These are phyloP conservation scores for Wolfiporia cocos DNA, from an alignment of 1,284 basidiomycete species.

Conservation along the genomic window DNA sequence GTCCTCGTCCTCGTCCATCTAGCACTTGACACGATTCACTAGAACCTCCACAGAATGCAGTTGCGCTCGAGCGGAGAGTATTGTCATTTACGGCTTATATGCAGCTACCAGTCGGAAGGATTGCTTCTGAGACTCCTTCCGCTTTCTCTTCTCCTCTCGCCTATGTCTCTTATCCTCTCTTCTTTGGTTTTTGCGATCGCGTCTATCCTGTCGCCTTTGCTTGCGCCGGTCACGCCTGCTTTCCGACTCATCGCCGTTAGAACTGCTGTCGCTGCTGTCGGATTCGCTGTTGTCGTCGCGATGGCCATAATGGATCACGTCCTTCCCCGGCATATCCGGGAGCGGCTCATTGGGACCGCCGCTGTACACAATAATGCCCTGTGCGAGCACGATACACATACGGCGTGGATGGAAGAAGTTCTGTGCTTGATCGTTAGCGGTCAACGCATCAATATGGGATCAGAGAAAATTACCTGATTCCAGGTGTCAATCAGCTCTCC, in stretches of 20 bases:
- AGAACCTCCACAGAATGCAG: too few species aligned
- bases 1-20: too few species aligned
- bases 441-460: not conserved
- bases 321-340: constrained; percentile 1
- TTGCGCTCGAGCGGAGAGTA: too few species aligned
- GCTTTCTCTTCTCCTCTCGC: too few species aligned
- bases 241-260: not conserved
- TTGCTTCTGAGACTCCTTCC: too few species aligned
- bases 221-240: too few species aligned
- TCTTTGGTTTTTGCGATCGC: too few species aligned
- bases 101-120: too few species aligned
- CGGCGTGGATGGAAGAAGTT: constrained; percentile 30
- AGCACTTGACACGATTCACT: too few species aligned
- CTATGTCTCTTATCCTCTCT: too few species aligned
- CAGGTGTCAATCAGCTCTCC: constrained; percentile 15
- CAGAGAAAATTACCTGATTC: constrained; percentile 13
- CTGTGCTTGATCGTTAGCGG: constrained; percentile 7
- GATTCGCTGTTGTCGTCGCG: not conserved
- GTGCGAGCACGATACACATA: constrained; percentile 27
- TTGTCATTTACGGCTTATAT: too few species aligned
- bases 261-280: not conserved
- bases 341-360: constrained; percentile 1
- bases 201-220: too few species aligned
- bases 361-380: constrained; percentile 13
- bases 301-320: not conserved